Conservation (phyloP, 129 eudicot species). For the Ambrosia artemisiifolia region DNA sequence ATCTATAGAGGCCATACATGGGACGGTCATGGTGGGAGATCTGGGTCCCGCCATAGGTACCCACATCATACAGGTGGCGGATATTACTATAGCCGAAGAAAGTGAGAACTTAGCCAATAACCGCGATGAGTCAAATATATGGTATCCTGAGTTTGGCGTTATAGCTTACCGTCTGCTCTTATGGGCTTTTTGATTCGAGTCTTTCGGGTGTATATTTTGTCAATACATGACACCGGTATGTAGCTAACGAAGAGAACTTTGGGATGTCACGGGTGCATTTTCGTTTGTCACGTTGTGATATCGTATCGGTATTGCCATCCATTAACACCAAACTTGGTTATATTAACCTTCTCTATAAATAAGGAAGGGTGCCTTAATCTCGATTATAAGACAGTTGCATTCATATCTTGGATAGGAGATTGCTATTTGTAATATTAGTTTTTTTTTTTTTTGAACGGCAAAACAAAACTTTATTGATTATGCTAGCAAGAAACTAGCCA, state of each 20-base stretch:
- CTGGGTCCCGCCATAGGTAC: slow-evolving; percentile 76
- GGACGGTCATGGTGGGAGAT: slow-evolving; percentile 77
- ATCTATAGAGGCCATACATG: slow-evolving; percentile 58
- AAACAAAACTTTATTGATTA: too few relatives aligned
- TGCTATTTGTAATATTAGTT: too few relatives aligned
- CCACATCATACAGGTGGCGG: slow-evolving; percentile 73
- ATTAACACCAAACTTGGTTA: not conserved
- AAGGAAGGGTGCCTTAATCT: not conserved
- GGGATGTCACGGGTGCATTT: not conserved
- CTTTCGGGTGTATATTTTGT: not conserved
- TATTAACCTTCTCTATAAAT: not conserved
- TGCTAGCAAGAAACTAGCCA: too few relatives aligned
- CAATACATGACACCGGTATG: not conserved
- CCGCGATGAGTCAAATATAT: not conserved
- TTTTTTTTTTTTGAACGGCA: too few relatives aligned
- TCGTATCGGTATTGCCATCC: not conserved
- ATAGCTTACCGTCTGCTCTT: not conserved
- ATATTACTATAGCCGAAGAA: slow-evolving; percentile 58
- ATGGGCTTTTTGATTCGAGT: not conserved
- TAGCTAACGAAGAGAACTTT: not conserved
- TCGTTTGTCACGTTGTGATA: not conserved
- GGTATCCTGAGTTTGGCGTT: not conserved
- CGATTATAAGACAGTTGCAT: not conserved
- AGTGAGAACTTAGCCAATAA: slow-evolving; percentile 24
- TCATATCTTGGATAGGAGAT: too few relatives aligned